Conservation (phyloP, 768 basidiomycete genomes). For the Daedaleopsis nitida region DNA sequence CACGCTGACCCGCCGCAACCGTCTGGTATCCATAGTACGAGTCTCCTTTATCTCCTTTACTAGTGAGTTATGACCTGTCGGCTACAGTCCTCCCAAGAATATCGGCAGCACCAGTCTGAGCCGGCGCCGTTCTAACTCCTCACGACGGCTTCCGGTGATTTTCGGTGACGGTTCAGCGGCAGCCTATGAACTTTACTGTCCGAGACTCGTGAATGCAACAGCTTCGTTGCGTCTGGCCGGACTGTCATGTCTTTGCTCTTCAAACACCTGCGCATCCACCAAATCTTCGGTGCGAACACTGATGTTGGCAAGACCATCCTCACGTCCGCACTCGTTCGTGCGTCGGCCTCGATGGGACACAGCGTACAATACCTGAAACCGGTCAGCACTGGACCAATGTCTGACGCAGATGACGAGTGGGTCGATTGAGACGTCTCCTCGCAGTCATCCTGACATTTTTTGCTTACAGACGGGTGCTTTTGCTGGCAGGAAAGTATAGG, state of each 20-base stretch:
- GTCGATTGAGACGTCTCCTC: slow-evolving; percentile 1
- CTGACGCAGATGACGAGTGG: slow-evolving; percentile 87
- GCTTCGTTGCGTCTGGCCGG: too few species aligned
- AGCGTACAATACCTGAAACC: slow-evolving; percentile 82
- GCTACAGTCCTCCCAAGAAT: too few species aligned
- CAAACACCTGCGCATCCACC: slow-evolving; percentile 82
- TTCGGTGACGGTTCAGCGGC: too few species aligned
- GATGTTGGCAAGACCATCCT: slow-evolving; percentile 95
- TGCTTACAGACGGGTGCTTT: slow-evolving; percentile 61
- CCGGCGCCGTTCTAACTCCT: too few species aligned
- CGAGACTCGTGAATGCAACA: too few species aligned
- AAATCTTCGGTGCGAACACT: slow-evolving; percentile 95
- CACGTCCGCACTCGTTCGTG: slow-evolving; percentile 79
- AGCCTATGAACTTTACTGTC: too few species aligned
- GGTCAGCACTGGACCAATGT: slow-evolving; percentile 80
- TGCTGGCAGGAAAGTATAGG: slow-evolving; percentile 45
- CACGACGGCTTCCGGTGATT: too few species aligned
- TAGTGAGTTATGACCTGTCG: too few species aligned
- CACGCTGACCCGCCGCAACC: too few species aligned
- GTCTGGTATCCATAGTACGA: too few species aligned
- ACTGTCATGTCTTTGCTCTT: slow-evolving; percentile 76
- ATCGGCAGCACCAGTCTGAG: too few species aligned
- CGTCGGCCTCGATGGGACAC: slow-evolving; percentile 59
- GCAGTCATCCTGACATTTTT: neutral
- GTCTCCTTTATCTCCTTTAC: too few species aligned